Evolutionary conservation across 108 stramenopile genomes (phyloP).

Genomic region (Skeletonema potamos): DNA sequence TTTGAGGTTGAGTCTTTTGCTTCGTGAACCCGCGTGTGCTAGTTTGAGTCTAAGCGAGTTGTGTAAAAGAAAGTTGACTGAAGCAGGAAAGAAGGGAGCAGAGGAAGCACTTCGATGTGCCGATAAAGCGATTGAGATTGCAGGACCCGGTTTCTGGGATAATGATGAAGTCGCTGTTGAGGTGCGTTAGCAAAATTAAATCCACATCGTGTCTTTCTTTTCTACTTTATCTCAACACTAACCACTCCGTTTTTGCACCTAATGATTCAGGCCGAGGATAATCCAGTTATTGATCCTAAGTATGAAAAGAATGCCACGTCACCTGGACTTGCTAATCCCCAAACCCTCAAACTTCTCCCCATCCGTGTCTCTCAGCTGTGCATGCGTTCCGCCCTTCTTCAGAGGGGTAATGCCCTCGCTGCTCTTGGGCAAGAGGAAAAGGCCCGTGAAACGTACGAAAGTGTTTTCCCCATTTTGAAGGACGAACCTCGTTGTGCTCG

Average conservation of each 20-base stretch:
- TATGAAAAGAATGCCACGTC: conserved; percentile 87
- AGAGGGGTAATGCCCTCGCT: conserved; percentile 85
- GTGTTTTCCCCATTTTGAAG: conserved; percentile 75
- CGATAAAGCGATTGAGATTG: conserved; percentile 85
- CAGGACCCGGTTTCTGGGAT: conserved; percentile 87
- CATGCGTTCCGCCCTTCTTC: conserved; percentile 80
- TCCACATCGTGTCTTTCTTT: background rate
- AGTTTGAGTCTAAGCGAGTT: conserved; percentile 86
- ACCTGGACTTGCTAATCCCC: conserved; percentile 73
- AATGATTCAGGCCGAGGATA: conserved; percentile 64
- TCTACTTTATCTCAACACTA: background rate
- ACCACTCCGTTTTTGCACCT: background rate
- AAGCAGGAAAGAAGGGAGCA: conserved; percentile 74
- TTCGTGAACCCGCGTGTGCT: conserved; percentile 86
- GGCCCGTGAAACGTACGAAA: conserved; percentile 71
- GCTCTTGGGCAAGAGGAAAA: conserved; percentile 78
- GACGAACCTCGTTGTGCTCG: conserved; percentile 83
- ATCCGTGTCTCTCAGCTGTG: conserved; percentile 82
- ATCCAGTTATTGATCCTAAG: conserved; percentile 65
- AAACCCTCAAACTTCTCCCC: conserved; percentile 72
- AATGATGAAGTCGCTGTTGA: conserved; percentile 83
- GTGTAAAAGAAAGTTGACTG: conserved; percentile 79
- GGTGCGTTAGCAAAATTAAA: conserved; percentile 54
- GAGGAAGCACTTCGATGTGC: conserved; percentile 84
- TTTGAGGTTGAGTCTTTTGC: conserved; percentile 67